Conservation (phyloP, 768 basidiomycete species). For the Serendipita vermifera region DNA sequence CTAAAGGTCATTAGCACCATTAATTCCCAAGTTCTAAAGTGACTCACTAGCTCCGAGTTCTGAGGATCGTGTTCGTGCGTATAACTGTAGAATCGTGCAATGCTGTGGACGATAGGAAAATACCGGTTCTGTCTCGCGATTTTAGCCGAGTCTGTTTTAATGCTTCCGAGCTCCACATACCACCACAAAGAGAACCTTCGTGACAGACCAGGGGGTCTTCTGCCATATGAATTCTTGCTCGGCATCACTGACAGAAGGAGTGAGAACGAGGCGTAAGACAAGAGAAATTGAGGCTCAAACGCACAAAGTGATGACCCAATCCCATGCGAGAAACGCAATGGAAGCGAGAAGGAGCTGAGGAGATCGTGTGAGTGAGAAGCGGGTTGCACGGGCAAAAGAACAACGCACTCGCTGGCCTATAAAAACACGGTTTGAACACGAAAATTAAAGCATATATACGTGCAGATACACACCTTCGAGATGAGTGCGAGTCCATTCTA, state of each 20-base stretch:
- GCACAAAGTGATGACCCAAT: neutral
- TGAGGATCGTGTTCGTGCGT: neutral
- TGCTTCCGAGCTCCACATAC: neutral
- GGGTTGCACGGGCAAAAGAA: too few relatives aligned
- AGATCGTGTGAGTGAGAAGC: too few relatives aligned
- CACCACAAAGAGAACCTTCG: neutral
- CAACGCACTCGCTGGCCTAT: too few relatives aligned
- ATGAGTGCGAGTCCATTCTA: constrained; percentile 1
- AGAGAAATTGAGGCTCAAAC: neutral
- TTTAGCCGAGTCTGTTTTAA: neutral
- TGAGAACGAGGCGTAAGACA: neutral
- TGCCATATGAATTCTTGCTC: neutral
- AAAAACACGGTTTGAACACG: too few relatives aligned
- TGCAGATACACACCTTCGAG: constrained; percentile 4
- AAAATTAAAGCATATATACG: too few relatives aligned
- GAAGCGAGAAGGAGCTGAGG: neutral
- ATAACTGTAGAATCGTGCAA: neutral
- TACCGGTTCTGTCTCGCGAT: neutral
- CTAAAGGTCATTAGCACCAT: neutral
- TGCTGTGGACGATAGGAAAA: neutral
- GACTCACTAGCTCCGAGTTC: neutral
- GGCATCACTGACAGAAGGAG: neutral
- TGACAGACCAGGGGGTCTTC: neutral
- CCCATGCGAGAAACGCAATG: neutral
- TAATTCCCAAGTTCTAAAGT: too few relatives aligned